A percentile compares a stretch with the other conserved stretches of the same genome.
phyloP scores from a whole-genome alignment of 495 filamentous ascomycete species.

The Apiosordaria backusii region DNA sequence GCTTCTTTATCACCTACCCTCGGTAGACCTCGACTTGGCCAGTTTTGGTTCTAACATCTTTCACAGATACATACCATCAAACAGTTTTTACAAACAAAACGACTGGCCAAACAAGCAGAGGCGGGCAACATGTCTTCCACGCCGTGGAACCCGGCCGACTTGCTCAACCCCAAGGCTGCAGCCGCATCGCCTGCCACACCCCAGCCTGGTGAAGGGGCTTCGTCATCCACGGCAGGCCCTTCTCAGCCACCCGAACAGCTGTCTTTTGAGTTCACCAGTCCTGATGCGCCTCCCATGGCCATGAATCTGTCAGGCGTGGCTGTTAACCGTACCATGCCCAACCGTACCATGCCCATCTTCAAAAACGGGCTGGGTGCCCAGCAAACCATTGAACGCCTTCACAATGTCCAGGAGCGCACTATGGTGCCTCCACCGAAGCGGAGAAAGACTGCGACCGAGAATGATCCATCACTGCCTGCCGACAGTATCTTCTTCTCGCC shows the following conservation, averaged over 20 bases:
- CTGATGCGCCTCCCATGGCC: constrained; percentile 18
- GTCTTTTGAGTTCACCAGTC: constrained; percentile 45
- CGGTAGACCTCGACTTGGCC: background rate
- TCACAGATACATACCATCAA: background rate
- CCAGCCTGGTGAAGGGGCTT: constrained; percentile 15
- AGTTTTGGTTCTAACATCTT: background rate
- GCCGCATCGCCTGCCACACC: constrained; percentile 11
- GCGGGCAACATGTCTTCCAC: constrained; percentile 18
- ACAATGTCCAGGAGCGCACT: constrained; percentile 64
- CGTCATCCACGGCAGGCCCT: constrained; percentile 8
- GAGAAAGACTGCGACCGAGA: constrained; percentile 53
- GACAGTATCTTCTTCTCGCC: constrained; percentile 42
- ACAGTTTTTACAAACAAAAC: background rate
- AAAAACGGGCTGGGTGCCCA: constrained; percentile 37
- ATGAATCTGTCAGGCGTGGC: constrained; percentile 22
- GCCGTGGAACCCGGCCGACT: constrained; percentile 24
- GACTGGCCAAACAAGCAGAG: background rate
- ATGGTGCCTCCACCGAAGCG: constrained; percentile 59
- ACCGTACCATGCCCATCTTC: constrained; percentile 10
- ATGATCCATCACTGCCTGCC: constrained; percentile 33
- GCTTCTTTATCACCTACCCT: background rate
- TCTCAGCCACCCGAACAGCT: constrained; percentile 15
- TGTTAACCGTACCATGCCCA: constrained; percentile 6
- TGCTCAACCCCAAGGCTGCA: constrained; percentile 30
- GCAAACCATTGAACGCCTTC: constrained; percentile 61